These are phyloP conservation scores for Chaetomiaceae sp. DNA, from an alignment of 2,329 filamentous ascomycete species.

Conservation along the genomic window DNA sequence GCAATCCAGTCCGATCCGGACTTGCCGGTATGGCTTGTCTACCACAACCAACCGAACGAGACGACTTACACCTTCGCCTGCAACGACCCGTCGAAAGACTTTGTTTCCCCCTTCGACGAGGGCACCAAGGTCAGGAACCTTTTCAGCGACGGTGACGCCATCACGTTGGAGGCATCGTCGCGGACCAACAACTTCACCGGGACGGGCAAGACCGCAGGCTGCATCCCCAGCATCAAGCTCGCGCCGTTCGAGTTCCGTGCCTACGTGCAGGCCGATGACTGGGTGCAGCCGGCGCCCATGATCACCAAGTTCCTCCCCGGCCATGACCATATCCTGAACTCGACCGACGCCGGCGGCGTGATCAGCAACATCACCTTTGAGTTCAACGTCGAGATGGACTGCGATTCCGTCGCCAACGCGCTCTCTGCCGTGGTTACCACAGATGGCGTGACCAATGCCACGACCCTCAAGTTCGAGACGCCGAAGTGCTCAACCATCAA, in stretches of 20 bases:
- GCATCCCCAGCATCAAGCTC: conserved; percentile 49
- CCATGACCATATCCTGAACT: conserved; percentile 54
- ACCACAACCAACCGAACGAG: conserved; percentile 45
- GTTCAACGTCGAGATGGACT: conserved; percentile 59
- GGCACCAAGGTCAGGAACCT: conserved; percentile 57
- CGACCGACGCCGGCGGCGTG: conserved; percentile 28
- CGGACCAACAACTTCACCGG: conserved; percentile 44
- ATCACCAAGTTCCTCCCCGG: conserved; percentile 58
- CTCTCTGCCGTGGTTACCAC: conserved; percentile 52
- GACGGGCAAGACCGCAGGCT: conserved; percentile 49
- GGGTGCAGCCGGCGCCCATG: conserved; percentile 49
- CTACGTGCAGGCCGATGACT: conserved; percentile 51
- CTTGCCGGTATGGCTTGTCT: conserved; percentile 46
- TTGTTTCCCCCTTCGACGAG: conserved; percentile 53
- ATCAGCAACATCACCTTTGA: conserved; percentile 44
- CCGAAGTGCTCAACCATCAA: conserved; percentile 32
- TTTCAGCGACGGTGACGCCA: conserved; percentile 57
- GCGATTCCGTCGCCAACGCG: conserved; percentile 46
- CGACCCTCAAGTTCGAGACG: conserved; percentile 44
- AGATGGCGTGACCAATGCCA: conserved; percentile 40
- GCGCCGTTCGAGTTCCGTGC: conserved; percentile 55
- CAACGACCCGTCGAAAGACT: conserved; percentile 38
- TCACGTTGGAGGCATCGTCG: conserved; percentile 44
- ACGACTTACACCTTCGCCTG: conserved; percentile 56
- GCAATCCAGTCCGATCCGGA: conserved; percentile 49